Conservation (phyloP, 345 rosid genomes). For the Gossypioides kirkii region DNA sequence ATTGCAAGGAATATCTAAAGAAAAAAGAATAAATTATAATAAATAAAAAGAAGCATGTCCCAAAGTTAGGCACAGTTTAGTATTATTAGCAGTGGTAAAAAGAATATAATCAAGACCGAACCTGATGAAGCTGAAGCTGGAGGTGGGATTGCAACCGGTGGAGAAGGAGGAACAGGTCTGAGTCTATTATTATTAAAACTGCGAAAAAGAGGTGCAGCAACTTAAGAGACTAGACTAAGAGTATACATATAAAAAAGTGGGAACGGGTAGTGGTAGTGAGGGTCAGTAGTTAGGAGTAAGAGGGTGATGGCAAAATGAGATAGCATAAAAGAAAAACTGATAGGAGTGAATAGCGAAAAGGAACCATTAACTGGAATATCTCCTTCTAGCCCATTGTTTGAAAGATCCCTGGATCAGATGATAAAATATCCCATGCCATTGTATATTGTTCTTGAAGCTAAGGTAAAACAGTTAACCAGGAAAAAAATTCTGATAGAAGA, state of each 20-base stretch:
- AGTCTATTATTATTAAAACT: conserved; percentile 51
- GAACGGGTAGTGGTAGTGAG: background rate
- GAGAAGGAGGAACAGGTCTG: conserved; percentile 24
- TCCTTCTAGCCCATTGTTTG: conserved; percentile 62
- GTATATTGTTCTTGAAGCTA: background rate
- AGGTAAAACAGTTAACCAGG: background rate
- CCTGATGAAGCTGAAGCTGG: conserved; percentile 37
- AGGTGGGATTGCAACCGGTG: conserved; percentile 47
- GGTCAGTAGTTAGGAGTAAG: background rate
- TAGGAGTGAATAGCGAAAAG: conserved; percentile 65
- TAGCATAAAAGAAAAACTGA: conserved; percentile 39
- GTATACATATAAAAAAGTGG: background rate
- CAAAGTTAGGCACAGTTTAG: background rate
- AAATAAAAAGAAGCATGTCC: background rate
- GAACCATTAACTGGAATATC: conserved; percentile 74
- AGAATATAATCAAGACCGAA: conserved; percentile 13
- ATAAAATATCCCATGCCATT: conserved; percentile 3
- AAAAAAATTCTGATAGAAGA: background rate
- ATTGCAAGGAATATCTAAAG: background rate
- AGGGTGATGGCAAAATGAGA: background rate
- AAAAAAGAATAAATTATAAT: background rate
- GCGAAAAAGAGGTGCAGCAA: conserved; percentile 24
- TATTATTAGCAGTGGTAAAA: background rate
- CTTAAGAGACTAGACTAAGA: conserved; percentile 6
- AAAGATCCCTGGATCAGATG: conserved; percentile 66